Evolutionary conservation across 2,329 filamentous ascomycete genomes (phyloP), one percentile per base, ranked within the genome.

Genomic region (Fusarium musae): DNA sequence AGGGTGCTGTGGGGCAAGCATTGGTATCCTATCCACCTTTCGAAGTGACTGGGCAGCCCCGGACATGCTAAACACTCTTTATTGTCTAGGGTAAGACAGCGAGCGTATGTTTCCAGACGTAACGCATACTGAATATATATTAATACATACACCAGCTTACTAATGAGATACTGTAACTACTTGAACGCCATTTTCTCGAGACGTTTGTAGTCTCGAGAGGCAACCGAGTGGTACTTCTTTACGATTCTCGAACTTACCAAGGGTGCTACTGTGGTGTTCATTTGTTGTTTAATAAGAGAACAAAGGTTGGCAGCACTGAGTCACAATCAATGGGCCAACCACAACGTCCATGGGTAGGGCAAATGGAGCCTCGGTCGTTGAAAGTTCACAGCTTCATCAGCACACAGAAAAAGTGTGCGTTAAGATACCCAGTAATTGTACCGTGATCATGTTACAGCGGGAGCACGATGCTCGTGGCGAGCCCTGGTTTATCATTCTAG

Each of bases 311-410:
- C 42, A 50, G 49, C 64, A 63, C 37, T 63, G 64, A 68, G 40
- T 68, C 57, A 69, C 49, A 42, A 19, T 21, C 28, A 37, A 30
- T 28, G 47, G 52, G 32, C 63, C 47, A 50, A 68, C 63, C 47
- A 68, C 19, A 49, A 37, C 32, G 37, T 39, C 47, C 13, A 15
- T 17, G n/a, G 17, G 26, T 19, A 19, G 26, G 16, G 21, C 17
- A 50, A 43, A 56, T 66, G 63, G 65, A 59, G 42, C 23, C 19
- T 63, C 56, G 47, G 63, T 32, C 42, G n/a, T 39, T 28, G 47
- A 56, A 43, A 50, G 49, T 49, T 62, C 58, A 56, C 42, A 49
- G 39, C 49, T 56, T 23, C 19, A 19, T 56, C 23, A 46, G 42
- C 37, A 28, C 57, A 49, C 44, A 47, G 58, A 40, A 57, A 44